These are phyloP conservation scores for Colletotrichum sojae DNA, from an alignment of 2,329 filamentous ascomycete genomes.

Conservation along the genomic window DNA sequence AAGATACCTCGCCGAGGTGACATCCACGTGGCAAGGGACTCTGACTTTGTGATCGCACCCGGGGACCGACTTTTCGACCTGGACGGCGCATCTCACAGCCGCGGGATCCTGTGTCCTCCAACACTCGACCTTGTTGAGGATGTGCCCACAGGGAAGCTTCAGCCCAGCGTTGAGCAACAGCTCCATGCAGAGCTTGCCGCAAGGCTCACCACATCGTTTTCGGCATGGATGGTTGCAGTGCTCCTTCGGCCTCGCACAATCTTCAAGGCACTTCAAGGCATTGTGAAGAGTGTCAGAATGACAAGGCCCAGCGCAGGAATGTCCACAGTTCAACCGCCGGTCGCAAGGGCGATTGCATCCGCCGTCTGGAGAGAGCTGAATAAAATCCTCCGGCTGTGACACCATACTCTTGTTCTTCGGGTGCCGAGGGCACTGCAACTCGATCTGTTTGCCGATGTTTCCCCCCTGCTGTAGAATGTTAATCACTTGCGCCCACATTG, in stretches of 20 bases:
- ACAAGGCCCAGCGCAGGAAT: constrained; percentile 61
- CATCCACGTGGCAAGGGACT: constrained; percentile 65
- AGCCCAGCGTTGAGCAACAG: constrained; percentile 49
- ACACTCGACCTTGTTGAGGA: constrained; percentile 49
- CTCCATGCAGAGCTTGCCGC: constrained; percentile 54
- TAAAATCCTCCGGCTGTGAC: constrained; percentile 70
- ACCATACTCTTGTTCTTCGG: constrained; percentile 64
- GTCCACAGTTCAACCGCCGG: constrained; percentile 63
- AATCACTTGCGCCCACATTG: constrained; percentile 76
- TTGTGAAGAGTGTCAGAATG: constrained; percentile 64
- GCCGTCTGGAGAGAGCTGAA: constrained; percentile 70
- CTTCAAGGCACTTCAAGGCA: constrained; percentile 60
- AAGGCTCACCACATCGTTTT: constrained; percentile 59
- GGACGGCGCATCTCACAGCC: constrained; percentile 62
- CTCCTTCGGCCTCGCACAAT: constrained; percentile 57
- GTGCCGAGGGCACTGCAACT: constrained; percentile 74
- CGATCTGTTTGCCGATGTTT: constrained; percentile 65
- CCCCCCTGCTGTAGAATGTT: constrained; percentile 60
- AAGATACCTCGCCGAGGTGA: constrained; percentile 54
- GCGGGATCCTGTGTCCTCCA: constrained; percentile 59
- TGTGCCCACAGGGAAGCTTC: constrained; percentile 60
- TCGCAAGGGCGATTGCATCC: constrained; percentile 70
- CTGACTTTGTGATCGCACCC: constrained; percentile 68
- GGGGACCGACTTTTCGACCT: constrained; percentile 63
- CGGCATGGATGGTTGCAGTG: constrained; percentile 63